These are phyloP conservation scores for Rhododendron griersonianum DNA, from an alignment of 148 eudicot species.

Conservation along the genomic window DNA sequence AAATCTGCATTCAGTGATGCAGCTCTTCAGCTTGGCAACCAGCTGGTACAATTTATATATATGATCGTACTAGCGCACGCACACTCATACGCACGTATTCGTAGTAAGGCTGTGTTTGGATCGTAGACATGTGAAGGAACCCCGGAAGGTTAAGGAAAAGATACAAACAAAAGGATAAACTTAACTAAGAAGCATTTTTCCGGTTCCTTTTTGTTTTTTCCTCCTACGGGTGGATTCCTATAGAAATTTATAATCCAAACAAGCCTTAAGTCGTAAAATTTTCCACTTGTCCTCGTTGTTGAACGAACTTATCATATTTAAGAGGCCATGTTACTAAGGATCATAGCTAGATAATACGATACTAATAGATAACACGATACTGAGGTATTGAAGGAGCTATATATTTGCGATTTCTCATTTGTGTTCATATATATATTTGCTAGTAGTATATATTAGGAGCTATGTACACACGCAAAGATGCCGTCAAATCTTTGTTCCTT, in stretches of 20 bases:
- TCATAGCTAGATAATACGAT: not conserved
- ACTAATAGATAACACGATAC: too few species aligned
- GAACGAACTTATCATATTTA: not conserved
- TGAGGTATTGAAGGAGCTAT: too few species aligned
- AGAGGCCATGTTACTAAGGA: not conserved
- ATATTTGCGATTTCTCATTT: not conserved
- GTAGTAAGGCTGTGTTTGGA: not conserved
- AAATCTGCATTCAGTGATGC: constrained; percentile 61
- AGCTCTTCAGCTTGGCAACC: constrained; percentile 63
- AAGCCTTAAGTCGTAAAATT: not conserved
- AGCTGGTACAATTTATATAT: constrained; percentile 36
- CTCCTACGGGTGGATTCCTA: not conserved
- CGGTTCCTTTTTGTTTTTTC: not conserved
- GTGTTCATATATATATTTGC: too few species aligned
- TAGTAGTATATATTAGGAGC: not conserved
- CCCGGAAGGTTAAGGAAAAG: not conserved
- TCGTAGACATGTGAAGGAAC: not conserved
- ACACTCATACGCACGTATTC: not conserved
- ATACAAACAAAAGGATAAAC: not conserved
- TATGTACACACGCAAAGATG: not conserved
- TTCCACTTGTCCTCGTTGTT: not conserved
- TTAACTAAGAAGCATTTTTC: not conserved
- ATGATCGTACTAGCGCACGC: not conserved
- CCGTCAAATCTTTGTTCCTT: too few species aligned
- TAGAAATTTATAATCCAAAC: not conserved